Base-by-base conservation (phyloP, 2,329 filamentous ascomycete genomes). In the Colletotrichum truncatum region DNA sequence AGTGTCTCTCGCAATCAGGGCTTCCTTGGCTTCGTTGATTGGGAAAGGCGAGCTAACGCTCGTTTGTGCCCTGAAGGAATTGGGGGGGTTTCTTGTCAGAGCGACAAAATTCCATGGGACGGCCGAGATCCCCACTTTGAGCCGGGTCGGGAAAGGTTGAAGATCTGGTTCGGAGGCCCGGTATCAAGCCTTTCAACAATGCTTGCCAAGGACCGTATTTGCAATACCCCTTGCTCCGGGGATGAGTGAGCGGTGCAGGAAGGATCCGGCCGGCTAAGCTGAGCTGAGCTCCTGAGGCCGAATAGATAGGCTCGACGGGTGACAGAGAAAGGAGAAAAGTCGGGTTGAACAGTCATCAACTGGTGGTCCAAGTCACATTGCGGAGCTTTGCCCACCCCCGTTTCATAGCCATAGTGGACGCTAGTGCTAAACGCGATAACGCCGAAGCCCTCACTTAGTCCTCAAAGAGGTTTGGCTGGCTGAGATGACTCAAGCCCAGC, bases 91-190 rank as follows among this genome's bases (percentile, higher is more conserved):
- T 48, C 41, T 39, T 32, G 25, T 55, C 38, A 45, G 38, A 46
- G 39, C 11, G 30, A 38, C 46, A 34, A 34, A 57, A 57, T 57
- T 48, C 54, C 54, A 46, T 34, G 48, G 41, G 25, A 46, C 54
- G 41, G 54, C 54, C 54, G 39, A 26, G 18, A 48, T 46, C 54
- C 26, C 54, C 54, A 48, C 54, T 32, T 38, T 38, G 10, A 25
- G 41, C 38, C 54, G 26, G 30, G 14, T 26, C 46, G 46, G 46
- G 18, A n/a, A 38, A 57, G 48, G 39, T 56, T 46, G 26, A 46
- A 23, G n/a, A 21, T 21, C 30, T 46, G 14, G 11, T 21, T 36
- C 30, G 53, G 28, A 11, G 4, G 26, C 16, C 48, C 18, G 41
- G 54, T 25, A 41, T 26, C 51, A 43, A n/a, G n/a, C 26, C 21